Evolutionary conservation across 2,329 filamentous ascomycete species (phyloP).

Genomic region (Fusarium buxicola): DNA sequence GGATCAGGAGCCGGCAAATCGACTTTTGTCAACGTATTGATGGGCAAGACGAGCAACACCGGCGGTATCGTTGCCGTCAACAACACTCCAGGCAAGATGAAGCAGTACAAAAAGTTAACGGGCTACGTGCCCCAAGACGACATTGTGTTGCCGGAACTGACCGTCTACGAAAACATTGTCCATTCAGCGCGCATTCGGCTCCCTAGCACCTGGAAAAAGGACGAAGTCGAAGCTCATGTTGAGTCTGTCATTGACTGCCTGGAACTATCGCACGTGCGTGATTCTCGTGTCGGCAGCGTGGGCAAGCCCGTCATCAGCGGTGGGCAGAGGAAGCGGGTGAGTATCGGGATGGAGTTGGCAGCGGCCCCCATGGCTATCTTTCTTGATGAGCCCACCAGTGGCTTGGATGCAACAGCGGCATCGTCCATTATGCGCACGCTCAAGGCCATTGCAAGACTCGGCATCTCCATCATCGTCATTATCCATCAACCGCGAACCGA

Average conservation of each 20-base stretch:
- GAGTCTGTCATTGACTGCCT: constrained; percentile 67
- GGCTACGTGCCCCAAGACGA: constrained; percentile 73
- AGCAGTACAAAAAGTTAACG: constrained; percentile 68
- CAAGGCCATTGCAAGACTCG: constrained; percentile 63
- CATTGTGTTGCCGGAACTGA: constrained; percentile 68
- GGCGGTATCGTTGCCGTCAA: constrained; percentile 65
- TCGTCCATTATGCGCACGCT: constrained; percentile 67
- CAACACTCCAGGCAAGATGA: constrained; percentile 59
- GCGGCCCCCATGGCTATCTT: constrained; percentile 67
- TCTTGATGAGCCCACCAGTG: constrained; percentile 65
- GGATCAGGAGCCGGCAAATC: constrained; percentile 70
- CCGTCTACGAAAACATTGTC: constrained; percentile 71
- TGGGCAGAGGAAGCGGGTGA: constrained; percentile 68
- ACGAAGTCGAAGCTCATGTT: constrained; percentile 64
- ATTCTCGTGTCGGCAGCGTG: constrained; percentile 64
- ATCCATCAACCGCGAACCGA: constrained; percentile 70
- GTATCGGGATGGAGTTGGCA: constrained; percentile 69
- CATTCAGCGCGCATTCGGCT: constrained; percentile 68
- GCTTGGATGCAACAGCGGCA: constrained; percentile 66
- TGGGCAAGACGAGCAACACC: constrained; percentile 67
- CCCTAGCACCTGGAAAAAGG: constrained; percentile 62
- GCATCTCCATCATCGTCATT: constrained; percentile 68
- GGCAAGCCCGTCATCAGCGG: constrained; percentile 65
- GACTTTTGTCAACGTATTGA: constrained; percentile 70
- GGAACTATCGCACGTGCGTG: constrained; percentile 62